Base-by-base conservation (phyloP, 805 yeast species). In the Suhomyces kilbournensis region DNA sequence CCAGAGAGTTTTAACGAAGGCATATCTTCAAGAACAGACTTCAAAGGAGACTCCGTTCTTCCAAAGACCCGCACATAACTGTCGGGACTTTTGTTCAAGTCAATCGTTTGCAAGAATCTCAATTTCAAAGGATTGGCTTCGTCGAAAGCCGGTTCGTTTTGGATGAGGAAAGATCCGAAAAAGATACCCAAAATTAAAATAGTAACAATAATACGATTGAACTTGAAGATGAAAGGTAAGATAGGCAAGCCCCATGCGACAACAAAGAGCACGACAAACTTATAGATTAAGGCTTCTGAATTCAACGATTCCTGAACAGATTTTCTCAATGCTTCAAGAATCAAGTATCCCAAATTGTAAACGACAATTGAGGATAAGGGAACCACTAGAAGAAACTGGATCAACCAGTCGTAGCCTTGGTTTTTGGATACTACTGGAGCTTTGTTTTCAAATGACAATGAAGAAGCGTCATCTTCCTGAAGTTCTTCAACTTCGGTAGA, bases 371-470 rank as follows among this genome's bases (percentile, higher is more conserved):
- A 71, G 1, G 86, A 70, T 12, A 86, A 49, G 2, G 97, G 97
- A 12, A 86, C 89, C 15, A 86, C 64, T 1, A 84, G 55, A 30
- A 88, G 57, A 60, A 81, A 90, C 65, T 91, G 96, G 15, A 89
- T 57, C 14, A 85, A 76, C 97, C 97, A 91, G 60, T 87, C 96
- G 62, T 86, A 89, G 40, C 85, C 79, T 46, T 22, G 48, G 22
- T 14, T 28, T 15, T 46, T 46, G 22, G 69, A 47, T 25, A 74
- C 60, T 8, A 7, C 75, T 76, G 1, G 76, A 9, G 23, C 6
- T 10, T 17, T 17, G 58, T 35, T 67, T 57, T 70, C 72, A 49
- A 63, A 70, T 22, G 49, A 43, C n/a, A 42, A 28, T 8, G 44
- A 38, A 12, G 50, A 48, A 26, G 32, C n/a, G 4, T 39, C 50